Evolutionary conservation across 306 rosid species (phyloP), one percentile per base, ranked within the genome.

Genomic region (Carpinus viminea): DNA sequence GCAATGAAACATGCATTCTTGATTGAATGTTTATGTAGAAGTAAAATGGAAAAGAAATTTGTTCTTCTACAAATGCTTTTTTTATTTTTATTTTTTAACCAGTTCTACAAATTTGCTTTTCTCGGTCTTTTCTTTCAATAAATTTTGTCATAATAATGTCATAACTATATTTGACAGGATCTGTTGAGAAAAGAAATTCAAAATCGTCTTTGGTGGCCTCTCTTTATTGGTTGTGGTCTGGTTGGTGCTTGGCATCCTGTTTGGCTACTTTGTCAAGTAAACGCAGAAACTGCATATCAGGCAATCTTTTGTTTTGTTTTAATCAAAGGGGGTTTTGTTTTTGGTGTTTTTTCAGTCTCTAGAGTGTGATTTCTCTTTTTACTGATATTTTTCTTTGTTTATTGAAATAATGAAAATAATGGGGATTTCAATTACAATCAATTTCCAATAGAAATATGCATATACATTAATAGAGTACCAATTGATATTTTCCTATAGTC

Each of bases 191-290:
- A 83, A 57, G 83, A 78, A 71, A 18, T 53, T 3, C 56, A 79
- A 41, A 56, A 74, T n/a, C n/a, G 74, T 53, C 50, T 62, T 17
- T 0, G 79, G 83, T 2, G 81, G 85, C 12, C 75, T 80, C 85
- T 86, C 89, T 7, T 70, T 80, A 21, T 34, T 86, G 65, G 72
- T 77, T 38, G 81, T 80, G 80, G 74, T 45, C 83, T 86, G 12
- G 70, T 83, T 54, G 87, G 85, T 71, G 18, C 54, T 86, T 64
- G 87, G 89, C 55, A 70, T 80, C 26, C 70, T 80, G 77, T 41
- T 83, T 15, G 89, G 87, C 36, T 86, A 61, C 84, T 62, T 77
- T 20, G 10, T 86, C 56, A n/a, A 80, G 68, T 83, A 74, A 74
- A 68, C 78, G 70, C 77, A 80, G 85, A 24, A 69, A n/a, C 66